Evolutionary conservation across 805 yeast genomes (phyloP).

Genomic region (Ogataea pini): DNA sequence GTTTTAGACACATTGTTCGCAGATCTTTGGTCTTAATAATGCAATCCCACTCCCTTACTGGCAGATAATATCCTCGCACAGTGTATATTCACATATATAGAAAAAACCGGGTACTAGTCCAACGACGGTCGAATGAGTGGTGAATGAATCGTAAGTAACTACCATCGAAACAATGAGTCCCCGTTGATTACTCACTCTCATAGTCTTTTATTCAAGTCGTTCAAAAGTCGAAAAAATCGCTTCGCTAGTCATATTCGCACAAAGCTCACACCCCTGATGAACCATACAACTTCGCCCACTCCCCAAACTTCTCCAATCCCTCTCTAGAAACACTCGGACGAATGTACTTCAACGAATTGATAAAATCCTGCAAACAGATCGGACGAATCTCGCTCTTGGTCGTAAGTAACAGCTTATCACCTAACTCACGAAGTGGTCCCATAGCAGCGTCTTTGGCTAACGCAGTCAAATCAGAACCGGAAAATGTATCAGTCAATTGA

Average conservation of each 20-base stretch:
- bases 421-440: conserved; percentile 92
- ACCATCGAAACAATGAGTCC: no score
- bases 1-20: no score
- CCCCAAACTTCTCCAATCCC: conserved; percentile 76
- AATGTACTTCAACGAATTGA: conserved; percentile 71
- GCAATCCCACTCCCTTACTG: no score
- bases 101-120: background rate
- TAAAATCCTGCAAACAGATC: conserved; percentile 70
- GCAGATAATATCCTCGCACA: conserved; percentile 1
- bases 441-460: conserved; percentile 96
- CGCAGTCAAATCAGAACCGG: conserved; percentile 94
- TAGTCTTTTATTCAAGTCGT: no score
- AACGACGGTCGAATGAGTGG: background rate
- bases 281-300: conserved; percentile 86
- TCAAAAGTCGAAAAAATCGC: background rate
- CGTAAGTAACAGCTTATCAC: conserved; percentile 73
- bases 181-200: no score
- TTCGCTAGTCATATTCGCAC: background rate
- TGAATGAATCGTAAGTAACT: no score
- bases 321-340: conserved; percentile 87
- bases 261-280: conserved; percentile 66
- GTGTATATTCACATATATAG: conserved; percentile 2
- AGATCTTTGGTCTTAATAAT: no score
- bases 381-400: conserved; percentile 79
- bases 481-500: conserved; percentile 61